Base-by-base conservation (phyloP, 768 basidiomycete genomes). In the Suillus alpinus region DNA sequence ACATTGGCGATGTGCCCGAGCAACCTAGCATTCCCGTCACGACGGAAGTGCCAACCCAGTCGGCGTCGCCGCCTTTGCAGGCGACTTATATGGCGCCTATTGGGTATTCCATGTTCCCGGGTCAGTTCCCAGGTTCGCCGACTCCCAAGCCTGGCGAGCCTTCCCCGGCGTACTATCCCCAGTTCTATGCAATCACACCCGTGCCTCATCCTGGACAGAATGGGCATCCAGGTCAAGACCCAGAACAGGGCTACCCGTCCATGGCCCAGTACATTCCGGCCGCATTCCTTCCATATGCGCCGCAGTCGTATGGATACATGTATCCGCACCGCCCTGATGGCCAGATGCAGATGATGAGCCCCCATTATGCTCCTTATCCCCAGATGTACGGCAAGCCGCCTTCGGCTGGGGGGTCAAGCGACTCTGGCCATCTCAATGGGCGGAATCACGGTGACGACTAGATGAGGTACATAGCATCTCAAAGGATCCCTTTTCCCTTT, bases 21-120 rank as follows among this genome's bases (percentile, higher is more conserved):
- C 77, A 78, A 60, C 76, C 77, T 62, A 75, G 75, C 67, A 69
- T 80, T 65, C 64, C 77, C 67, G 73, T 80, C 64, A 69, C 80
- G 50, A 78, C 76, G 65, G 77, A 76, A 66, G 73, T 75, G 69
- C 68, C 75, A 51, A 76, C 80, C 59, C 71, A 75, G 61, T 75
- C 75, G 64, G 76, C 77, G 59, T 78, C 83, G 61, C 80, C 84
- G 56, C 78, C 79, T 49, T 77, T 82, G 71, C 72, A 73, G 51
- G 75, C 76, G 41, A 71, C 80, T 55, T 88, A 83, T 73, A 78
- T 86, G 73, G 74, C 77, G 13, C 77, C 78, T 16, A 72, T 85
- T 40, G 77, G 80, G 55, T 85, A 84, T 65, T 80, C 83, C 55
- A 77, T 83, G 50, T 82, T 83, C 64, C 86, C 83, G 62, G 76